phyloP scores from a whole-genome alignment of 768 basidiomycete genomes.

The Mycena leptocephala region DNA sequence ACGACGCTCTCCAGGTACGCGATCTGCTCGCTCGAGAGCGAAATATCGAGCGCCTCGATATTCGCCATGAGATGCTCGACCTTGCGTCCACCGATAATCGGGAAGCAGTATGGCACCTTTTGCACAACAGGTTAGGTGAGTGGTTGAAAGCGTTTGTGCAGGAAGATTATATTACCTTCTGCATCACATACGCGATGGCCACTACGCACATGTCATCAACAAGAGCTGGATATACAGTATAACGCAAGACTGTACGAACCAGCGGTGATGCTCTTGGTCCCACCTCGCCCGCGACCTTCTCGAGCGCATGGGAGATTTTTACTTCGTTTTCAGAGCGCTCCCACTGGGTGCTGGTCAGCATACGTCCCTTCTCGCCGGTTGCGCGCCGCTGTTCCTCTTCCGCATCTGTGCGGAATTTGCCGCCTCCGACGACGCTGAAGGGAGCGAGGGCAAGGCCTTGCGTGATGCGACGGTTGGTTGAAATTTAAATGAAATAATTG shows the following conservation, averaged over 20 bases:
- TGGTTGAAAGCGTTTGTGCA: too few species aligned
- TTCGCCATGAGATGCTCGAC: constrained; percentile 60
- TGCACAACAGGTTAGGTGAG: constrained; percentile 53
- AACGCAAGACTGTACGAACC: constrained; percentile 45
- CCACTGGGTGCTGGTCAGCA: constrained; percentile 31
- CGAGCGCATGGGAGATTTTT: constrained; percentile 51
- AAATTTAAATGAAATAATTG: neutral
- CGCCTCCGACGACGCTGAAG: constrained; percentile 12
- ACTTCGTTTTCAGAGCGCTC: constrained; percentile 39
- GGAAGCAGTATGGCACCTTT: constrained; percentile 46
- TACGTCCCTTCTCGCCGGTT: constrained; percentile 50
- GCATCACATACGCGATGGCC: constrained; percentile 63
- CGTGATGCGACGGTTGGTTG: neutral
- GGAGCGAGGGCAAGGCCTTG: constrained; percentile 35
- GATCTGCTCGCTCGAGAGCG: constrained; percentile 56
- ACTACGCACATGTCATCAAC: constrained; percentile 38
- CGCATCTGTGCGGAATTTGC: constrained; percentile 25
- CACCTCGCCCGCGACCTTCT: constrained; percentile 57
- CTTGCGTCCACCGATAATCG: constrained; percentile 61
- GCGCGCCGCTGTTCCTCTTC: constrained; percentile 46
- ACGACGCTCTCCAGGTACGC: constrained; percentile 50
- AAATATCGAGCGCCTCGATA: constrained; percentile 60
- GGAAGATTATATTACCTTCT: too few species aligned
- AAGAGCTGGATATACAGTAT: neutral
- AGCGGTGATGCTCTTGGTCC: constrained; percentile 52